These are phyloP conservation scores for Penicillium janthinellum DNA, from an alignment of 2,329 filamentous ascomycete species.

Conservation along the genomic window DNA sequence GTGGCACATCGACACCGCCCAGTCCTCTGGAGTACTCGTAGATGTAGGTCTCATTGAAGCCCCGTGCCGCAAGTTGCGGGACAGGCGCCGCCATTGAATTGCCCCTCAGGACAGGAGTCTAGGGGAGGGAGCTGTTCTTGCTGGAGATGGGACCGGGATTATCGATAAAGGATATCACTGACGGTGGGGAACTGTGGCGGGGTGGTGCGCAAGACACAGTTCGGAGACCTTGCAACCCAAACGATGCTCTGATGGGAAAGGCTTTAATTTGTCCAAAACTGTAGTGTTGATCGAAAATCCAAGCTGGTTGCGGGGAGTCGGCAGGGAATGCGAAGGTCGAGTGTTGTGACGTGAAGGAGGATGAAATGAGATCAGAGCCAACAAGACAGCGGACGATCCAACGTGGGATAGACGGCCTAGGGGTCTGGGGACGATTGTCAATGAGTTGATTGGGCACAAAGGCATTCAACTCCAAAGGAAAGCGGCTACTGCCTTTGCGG, in stretches of 20 bases:
- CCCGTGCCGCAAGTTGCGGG: conserved; percentile 28
- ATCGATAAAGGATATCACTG: not conserved
- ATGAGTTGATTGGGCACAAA: not conserved
- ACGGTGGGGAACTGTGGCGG: not conserved
- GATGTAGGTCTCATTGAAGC: conserved; percentile 44
- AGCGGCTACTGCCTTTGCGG: not conserved
- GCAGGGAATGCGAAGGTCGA: conserved; percentile 18
- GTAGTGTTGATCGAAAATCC: not conserved
- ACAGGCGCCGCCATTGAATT: conserved; percentile 33
- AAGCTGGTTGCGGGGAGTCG: conserved; percentile 11
- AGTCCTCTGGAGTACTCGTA: conserved; percentile 45
- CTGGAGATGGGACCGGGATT: not conserved
- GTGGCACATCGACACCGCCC: conserved; percentile 42
- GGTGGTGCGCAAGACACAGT: not conserved
- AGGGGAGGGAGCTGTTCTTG: not conserved
- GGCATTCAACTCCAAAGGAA: not conserved
- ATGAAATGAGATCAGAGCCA: conserved; percentile 6
- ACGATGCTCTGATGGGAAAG: not conserved
- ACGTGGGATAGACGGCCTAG: not conserved
- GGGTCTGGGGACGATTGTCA: not conserved
- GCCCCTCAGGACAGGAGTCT: conserved; percentile 9
- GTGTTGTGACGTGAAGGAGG: not conserved
- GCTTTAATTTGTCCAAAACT: not conserved
- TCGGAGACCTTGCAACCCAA: not conserved
- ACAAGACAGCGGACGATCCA: not conserved